Conservation (phyloP, 129 eudicot genomes). For the Scalesia atractyloides region DNA sequence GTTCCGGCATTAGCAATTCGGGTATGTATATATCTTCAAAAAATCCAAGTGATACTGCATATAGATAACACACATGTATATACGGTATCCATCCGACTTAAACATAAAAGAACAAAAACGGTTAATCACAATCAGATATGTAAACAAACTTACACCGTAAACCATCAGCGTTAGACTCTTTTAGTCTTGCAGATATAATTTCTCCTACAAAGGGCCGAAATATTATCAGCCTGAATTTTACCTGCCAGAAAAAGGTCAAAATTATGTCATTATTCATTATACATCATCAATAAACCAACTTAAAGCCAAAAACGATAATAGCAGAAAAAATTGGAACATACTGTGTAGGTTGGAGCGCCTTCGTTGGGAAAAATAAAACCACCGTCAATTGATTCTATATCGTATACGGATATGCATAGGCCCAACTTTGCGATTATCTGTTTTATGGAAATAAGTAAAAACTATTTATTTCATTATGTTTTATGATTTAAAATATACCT, state of each 20-base stretch:
- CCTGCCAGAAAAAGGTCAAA: constrained; percentile 52
- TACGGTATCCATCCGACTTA: background rate
- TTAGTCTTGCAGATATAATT: constrained; percentile 68
- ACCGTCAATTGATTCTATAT: constrained; percentile 66
- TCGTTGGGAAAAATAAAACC: constrained; percentile 74
- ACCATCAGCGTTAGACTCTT: constrained; percentile 62
- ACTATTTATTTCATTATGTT: constrained; percentile 1
- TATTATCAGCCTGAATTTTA: constrained; percentile 71
- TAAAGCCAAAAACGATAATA: background rate
- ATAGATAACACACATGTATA: background rate
- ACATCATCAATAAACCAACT: background rate
- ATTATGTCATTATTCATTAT: background rate
- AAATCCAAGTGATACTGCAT: constrained; percentile 92
- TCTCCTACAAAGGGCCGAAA: constrained; percentile 88
- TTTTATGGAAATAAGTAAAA: background rate
- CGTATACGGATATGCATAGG: constrained; percentile 72
- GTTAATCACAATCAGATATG: background rate
- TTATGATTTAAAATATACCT: constrained; percentile 37
- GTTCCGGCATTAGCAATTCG: constrained; percentile 54
- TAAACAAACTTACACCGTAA: constrained; percentile 57
- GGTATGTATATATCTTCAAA: constrained; percentile 93
- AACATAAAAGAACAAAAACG: background rate
- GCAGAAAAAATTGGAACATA: constrained; percentile 25
- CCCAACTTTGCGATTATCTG: constrained; percentile 78
- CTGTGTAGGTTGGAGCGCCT: constrained; percentile 88